phyloP scores from a whole-genome alignment of 768 basidiomycete genomes.

The Termitomyces sp. region DNA sequence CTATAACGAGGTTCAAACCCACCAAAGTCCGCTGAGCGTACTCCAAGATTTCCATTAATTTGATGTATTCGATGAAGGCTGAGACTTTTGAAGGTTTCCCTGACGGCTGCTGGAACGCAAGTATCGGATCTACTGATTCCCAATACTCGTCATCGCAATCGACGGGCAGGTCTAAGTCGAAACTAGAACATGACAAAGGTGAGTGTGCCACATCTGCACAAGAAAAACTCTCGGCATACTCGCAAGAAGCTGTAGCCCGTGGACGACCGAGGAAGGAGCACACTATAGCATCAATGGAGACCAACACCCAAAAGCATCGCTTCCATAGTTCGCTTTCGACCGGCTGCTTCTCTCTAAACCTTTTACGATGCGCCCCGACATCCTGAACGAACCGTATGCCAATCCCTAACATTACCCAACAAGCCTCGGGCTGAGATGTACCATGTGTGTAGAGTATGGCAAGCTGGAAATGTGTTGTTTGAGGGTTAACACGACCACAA shows the following conservation, averaged over 20 bases:
- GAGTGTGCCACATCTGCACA: background rate
- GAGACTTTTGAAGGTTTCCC: slow-evolving; percentile 51
- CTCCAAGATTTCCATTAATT: slow-evolving; percentile 59
- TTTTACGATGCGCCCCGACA: slow-evolving; percentile 49
- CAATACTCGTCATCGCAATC: slow-evolving; percentile 72
- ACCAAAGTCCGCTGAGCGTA: slow-evolving; percentile 64
- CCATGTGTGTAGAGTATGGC: slow-evolving; percentile 37
- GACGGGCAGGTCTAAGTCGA: slow-evolving; percentile 64
- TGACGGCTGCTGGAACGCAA: slow-evolving; percentile 60
- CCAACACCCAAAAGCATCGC: slow-evolving; percentile 42
- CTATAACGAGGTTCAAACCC: slow-evolving; percentile 15
- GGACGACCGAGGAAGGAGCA: slow-evolving; percentile 19
- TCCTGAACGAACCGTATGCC: slow-evolving; percentile 59
- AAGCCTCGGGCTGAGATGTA: slow-evolving; percentile 41
- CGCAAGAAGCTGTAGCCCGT: slow-evolving; percentile 14
- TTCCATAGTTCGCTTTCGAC: slow-evolving; percentile 62
- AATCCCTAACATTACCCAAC: slow-evolving; percentile 53
- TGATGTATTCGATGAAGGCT: slow-evolving; percentile 52
- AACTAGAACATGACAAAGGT: slow-evolving; percentile 35
- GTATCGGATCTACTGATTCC: slow-evolving; percentile 44
- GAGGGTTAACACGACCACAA: background rate
- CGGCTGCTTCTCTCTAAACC: slow-evolving; percentile 25
- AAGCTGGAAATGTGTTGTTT: slow-evolving; percentile 26
- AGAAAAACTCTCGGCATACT: slow-evolving; percentile 8
- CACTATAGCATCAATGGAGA: slow-evolving; percentile 17